Evolutionary conservation across 441 rosid species (phyloP), one percentile per base, ranked within the genome.

Genomic region (Aquilaria agallochum): DNA sequence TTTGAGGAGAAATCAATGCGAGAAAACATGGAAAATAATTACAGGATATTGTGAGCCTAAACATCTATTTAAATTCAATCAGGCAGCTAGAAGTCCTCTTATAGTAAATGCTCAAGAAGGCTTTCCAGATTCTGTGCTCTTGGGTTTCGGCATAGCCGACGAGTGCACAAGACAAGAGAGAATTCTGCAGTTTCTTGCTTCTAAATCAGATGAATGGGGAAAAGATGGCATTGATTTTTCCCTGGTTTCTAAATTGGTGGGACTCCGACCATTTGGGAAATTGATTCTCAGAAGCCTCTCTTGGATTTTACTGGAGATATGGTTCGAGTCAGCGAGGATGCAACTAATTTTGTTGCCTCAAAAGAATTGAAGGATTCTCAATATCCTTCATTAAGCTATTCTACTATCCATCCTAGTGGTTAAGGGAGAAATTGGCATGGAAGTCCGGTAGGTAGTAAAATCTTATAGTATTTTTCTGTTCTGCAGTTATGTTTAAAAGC

Each of bases 281-380:
- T 58, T 31, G 75, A 57, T 64, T 54, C 60, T 32, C 66, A 60
- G 58, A 83, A 76, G 68, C 79, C 81, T 60, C 70, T 88, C 48
- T 71, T 83, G 53, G 96, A 89, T 76, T 83, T 89, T 51, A 66
- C 84, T 12, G 89, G 84, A 47, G 89, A 88, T 56, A 73, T 86
- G 84, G 55, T 68, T 15, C 62, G 27, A 20, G 27, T 20, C 1
- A 20, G 27, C 27, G 27, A 20, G 27, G 27, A 20, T 20, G 27
- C 27, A 20, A 20, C 27, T 20, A 20, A 20, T 20, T 20, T 20
- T 20, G 27, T 20, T 20, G 27, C 27, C 27, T 20, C 27, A 20
- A 20, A 20, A 20, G 27, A 20, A 20, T 20, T 20, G 27, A 20
- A 20, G 27, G 27, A 20, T 20, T 20, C 27, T 20, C 27, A 20